Evolutionary conservation across 164 flowering plant genomes (phyloP).

Genomic region (Protea cynaroides): DNA sequence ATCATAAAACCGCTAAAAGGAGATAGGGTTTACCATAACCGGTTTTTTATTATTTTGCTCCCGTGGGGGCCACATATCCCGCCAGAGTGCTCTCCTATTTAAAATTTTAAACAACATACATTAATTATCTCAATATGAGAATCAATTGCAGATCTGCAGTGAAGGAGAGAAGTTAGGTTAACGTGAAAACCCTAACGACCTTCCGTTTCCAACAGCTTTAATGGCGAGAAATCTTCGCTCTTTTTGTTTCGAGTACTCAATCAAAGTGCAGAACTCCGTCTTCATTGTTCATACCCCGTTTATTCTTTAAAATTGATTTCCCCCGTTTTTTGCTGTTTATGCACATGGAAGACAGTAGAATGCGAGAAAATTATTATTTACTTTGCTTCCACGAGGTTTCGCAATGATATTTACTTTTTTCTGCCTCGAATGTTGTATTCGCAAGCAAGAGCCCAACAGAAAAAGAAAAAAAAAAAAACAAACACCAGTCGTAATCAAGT

Average conservation of each 20-base stretch:
- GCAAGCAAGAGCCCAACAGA: neutral
- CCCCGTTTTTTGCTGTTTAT: constrained; percentile 3
- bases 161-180: no score
- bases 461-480: neutral
- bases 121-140: no score
- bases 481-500: neutral
- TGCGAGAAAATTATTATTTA: neutral
- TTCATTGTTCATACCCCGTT: neutral
- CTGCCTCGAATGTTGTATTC: neutral
- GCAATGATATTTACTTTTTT: constrained; percentile 6
- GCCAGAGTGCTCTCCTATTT: no score
- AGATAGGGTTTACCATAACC: no score
- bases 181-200: no score
- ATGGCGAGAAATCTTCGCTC: neutral
- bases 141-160: no score
- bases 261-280: constrained; percentile 1
- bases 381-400: constrained; percentile 1
- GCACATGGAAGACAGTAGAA: constrained; percentile 2
- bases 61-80: no score
- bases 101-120: no score
- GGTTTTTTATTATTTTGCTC: no score
- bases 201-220: no score
- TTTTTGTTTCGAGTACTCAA: neutral
- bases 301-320: neutral
- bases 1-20: no score